Evolutionary conservation across 2,329 filamentous ascomycete genomes (phyloP).

Genomic region (Cryphonectria japonica): DNA sequence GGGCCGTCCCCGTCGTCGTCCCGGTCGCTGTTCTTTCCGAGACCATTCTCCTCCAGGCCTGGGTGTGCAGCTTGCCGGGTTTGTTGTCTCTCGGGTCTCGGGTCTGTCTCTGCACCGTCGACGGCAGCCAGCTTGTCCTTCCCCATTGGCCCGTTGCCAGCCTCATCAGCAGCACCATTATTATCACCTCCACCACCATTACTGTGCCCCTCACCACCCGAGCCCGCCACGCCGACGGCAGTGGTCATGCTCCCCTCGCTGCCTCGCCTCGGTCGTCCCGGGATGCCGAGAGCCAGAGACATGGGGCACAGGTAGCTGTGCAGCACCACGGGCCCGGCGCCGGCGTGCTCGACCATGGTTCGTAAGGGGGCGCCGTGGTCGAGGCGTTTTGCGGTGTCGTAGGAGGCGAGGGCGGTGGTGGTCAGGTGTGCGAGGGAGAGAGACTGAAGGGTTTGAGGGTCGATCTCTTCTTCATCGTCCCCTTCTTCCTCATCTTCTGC

Average conservation of each 20-base stretch:
- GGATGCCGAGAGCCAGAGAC: constrained; percentile 22
- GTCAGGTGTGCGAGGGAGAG: constrained; percentile 58
- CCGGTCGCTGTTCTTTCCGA: background rate
- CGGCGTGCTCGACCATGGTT: constrained; percentile 61
- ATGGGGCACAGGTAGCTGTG: constrained; percentile 31
- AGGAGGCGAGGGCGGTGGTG: constrained; percentile 55
- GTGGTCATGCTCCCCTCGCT: constrained; percentile 20
- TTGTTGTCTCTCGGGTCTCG: background rate
- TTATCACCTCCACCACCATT: constrained; percentile 12
- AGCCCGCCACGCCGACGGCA: background rate
- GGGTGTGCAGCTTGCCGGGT: background rate
- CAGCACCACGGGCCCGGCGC: constrained; percentile 46
- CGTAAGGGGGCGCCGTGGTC: constrained; percentile 58
- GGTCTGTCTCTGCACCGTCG: background rate
- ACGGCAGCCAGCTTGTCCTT: background rate
- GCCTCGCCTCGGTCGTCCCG: background rate
- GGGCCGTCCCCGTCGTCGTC: constrained; percentile 26
- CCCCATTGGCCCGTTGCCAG: background rate
- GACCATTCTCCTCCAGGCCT: background rate
- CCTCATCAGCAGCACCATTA: constrained; percentile 26
- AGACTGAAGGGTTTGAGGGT: constrained; percentile 34
- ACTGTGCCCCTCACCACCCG: background rate
- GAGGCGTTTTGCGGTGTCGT: constrained; percentile 56
- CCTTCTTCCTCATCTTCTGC: background rate
- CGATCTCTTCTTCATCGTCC: background rate